phyloP scores from a whole-genome alignment of 306 rosid species.

The Astragalus glycyphyllos region DNA sequence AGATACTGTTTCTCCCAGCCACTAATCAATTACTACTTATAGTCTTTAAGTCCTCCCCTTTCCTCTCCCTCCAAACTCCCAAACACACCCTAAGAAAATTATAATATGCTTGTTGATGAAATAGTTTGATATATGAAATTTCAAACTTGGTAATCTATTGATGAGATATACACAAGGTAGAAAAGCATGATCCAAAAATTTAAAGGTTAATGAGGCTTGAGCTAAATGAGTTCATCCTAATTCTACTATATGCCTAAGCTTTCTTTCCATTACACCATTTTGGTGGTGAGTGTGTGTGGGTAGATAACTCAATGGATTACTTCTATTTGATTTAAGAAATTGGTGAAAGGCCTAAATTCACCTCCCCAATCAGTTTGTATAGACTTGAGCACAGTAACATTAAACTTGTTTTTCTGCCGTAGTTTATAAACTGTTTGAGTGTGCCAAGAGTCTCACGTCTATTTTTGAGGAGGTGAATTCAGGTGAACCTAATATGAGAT shows the following conservation, averaged over 20 bases:
- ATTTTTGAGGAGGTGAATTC: not conserved
- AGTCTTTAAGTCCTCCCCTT: no score
- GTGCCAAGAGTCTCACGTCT: not conserved
- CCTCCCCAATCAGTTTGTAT: not conserved
- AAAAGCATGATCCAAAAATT: not conserved
- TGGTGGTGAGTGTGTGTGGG: not conserved
- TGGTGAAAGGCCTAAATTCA: no score
- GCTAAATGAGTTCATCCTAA: not conserved
- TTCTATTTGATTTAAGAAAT: no score
- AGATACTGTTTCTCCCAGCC: no score
- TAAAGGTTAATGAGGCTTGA: not conserved
- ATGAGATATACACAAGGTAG: not conserved
- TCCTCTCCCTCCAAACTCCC: no score
- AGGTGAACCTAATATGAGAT: not conserved
- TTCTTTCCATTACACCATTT: not conserved
- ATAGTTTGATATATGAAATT: no score
- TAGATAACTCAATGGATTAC: no score
- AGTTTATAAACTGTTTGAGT: not conserved
- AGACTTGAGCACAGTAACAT: not conserved
- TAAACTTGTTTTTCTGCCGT: not conserved
- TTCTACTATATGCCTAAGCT: not conserved
- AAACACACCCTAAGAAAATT: no score
- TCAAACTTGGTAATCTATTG: not conserved
- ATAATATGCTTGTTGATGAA: no score
- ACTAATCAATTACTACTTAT: no score